Conservation (phyloP, 805 yeast species). For the Ogataea ganodermae region DNA sequence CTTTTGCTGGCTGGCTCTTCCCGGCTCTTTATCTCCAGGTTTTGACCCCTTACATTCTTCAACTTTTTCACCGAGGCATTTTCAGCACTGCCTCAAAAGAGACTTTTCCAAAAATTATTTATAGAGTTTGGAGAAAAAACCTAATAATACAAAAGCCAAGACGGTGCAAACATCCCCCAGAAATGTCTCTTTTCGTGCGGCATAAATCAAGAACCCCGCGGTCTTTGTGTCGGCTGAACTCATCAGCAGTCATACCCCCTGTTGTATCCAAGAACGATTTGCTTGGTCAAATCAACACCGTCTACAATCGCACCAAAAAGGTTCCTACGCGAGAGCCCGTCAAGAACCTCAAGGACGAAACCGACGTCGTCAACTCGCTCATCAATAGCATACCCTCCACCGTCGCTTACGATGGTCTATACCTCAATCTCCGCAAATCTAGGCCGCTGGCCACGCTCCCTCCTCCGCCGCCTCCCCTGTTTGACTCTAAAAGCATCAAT, state of each 20-base stretch:
- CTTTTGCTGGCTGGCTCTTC: not conserved
- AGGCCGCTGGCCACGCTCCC: conserved; percentile 11
- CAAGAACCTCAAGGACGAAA: not conserved
- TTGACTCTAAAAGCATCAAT: conserved; percentile 7
- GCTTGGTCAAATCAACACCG: not conserved
- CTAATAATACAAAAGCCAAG: not conserved
- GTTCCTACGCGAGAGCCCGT: not conserved
- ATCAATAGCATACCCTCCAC: not conserved
- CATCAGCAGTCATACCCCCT: not conserved
- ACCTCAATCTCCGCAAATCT: conserved; percentile 5
- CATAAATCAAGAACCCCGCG: not conserved
- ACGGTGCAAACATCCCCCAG: not conserved
- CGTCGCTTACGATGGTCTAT: conserved; percentile 1
- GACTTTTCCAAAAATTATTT: conserved; percentile 1
- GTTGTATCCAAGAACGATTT: not conserved
- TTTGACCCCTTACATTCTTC: not conserved
- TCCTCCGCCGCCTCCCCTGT: conserved; percentile 2
- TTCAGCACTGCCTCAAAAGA: conserved; percentile 7
- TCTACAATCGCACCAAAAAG: not conserved
- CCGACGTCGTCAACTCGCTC: not conserved
- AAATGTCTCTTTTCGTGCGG: not conserved
- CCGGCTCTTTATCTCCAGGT: not conserved
- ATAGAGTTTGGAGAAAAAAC: not conserved
- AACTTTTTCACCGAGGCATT: not conserved
- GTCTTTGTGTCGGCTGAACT: not conserved